phyloP scores from a whole-genome alignment of 2,329 filamentous ascomycete genomes.

The Diplocarpon rosae region DNA sequence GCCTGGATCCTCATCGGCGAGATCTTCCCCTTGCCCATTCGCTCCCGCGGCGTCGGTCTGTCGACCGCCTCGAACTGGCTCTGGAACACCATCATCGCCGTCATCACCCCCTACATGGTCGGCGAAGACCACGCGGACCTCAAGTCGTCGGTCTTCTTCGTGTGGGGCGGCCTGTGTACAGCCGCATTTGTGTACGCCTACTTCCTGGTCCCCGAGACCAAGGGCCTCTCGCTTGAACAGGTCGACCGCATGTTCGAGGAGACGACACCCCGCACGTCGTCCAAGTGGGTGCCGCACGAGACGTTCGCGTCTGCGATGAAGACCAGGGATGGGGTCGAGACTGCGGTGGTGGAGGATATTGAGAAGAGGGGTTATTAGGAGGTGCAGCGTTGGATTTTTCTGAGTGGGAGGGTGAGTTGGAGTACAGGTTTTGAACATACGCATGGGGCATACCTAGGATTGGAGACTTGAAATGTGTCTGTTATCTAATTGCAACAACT shows the following conservation, averaged over 20 bases:
- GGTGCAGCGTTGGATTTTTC: not conserved
- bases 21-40: conserved; percentile 82
- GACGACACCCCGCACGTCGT: conserved; percentile 30
- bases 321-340: conserved; percentile 1
- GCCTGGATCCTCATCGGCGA: conserved; percentile 80
- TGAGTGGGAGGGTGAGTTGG: too few relatives aligned
- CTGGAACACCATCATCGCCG: conserved; percentile 63
- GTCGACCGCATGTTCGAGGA: conserved; percentile 54
- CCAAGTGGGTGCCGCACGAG: conserved; percentile 24
- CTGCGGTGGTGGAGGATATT: conserved; percentile 3
- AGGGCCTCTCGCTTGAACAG: conserved; percentile 62
- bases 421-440: too few relatives aligned
- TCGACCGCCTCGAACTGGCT: conserved; percentile 88
- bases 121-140: conserved; percentile 40
- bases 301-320: conserved; percentile 21
- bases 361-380: conserved; percentile 3
- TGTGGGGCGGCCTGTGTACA: conserved; percentile 51
- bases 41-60: conserved; percentile 74
- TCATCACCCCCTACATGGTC: conserved; percentile 66
- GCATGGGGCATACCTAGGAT: too few relatives aligned
- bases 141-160: conserved; percentile 33
- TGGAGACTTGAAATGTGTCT: too few relatives aligned
- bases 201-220: conserved; percentile 59
- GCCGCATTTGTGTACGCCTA: conserved; percentile 44
- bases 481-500: too few relatives aligned